Base-by-base conservation (phyloP, 2,329 filamentous ascomycete genomes). In the Xylariomycetidae sp. region DNA sequence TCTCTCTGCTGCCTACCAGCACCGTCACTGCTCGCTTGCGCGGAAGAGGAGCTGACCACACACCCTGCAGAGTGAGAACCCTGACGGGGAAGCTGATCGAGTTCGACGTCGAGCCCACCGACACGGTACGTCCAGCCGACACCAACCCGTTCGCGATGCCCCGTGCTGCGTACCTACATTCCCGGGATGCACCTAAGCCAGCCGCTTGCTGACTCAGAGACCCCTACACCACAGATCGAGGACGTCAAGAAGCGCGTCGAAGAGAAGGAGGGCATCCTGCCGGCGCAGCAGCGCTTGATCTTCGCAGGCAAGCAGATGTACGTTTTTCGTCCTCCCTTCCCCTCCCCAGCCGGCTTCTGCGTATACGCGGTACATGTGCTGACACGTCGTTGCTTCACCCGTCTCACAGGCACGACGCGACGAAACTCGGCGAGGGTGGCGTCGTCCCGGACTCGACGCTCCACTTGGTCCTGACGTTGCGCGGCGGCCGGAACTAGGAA, bases 281-380 rank as follows among this genome's bases (percentile, higher is more conserved):
- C 92, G 1, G 88, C 92, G 13, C 92, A 98, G 66, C 92, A 98
- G 65, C 82, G 92, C 38, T 70, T 98, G 47, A 98, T 98, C 55
- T 95, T 83, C 58, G 88, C 90, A 34, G 92, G 92, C 54, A 98
- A 98, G 71, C 92, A 98, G 62, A 95, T 98, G 92, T 95, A n/a
- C n/a, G n/a, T n/a, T n/a, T n/a, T n/a, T 67, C 42, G 70, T 60
- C 29, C 17, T 23, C 22, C 20, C 19, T 18, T 18, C 23, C 16
- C 32, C 17, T 30, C 19, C 17, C 23, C 9, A 9, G 17, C 14
- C n/a, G 14, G 15, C 15, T 16, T 28, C 12, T 17, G 5, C 12
- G 2, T 5, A 8, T 14, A 17, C 28, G 6, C 9, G 22, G 22
- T n/a, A 13, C 16, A 10, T 19, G 19, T n/a, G 35, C 24, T 26